Conservation (phyloP, 306 rosid genomes). For the Comarum palustre region DNA sequence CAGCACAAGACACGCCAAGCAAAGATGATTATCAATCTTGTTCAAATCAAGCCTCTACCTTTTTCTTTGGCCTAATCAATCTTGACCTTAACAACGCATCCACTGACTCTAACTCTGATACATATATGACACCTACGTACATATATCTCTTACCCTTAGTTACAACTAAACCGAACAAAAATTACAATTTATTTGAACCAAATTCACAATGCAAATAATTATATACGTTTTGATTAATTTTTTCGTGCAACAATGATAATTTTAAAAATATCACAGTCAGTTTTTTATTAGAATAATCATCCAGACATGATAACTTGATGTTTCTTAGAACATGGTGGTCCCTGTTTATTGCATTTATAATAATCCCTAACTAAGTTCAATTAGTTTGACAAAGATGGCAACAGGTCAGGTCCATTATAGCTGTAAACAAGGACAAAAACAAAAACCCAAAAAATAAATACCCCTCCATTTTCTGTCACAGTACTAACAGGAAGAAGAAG, state of each 20-base stretch:
- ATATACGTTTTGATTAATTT: too few species aligned
- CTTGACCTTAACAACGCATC: too few species aligned
- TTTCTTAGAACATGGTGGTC: conserved; percentile 39
- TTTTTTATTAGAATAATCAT: background rate
- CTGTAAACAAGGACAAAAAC: conserved; percentile 57
- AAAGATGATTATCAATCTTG: too few species aligned
- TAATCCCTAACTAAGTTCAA: conserved; percentile 17
- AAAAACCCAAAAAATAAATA: conserved; percentile 39
- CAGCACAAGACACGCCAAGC: too few species aligned
- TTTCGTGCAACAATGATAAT: background rate
- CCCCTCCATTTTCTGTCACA: conserved; percentile 35
- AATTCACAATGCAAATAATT: too few species aligned
- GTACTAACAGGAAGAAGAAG: background rate
- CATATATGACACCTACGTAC: too few species aligned
- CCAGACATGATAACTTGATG: background rate
- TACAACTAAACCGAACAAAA: too few species aligned
- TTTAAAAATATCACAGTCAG: background rate
- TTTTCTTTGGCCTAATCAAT: too few species aligned
- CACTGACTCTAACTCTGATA: too few species aligned
- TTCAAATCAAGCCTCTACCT: too few species aligned
- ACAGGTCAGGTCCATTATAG: conserved; percentile 64
- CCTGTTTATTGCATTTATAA: conserved; percentile 23
- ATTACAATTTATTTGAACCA: too few species aligned
- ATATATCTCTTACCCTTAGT: too few species aligned
- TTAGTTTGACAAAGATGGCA: conserved; percentile 27